Evolutionary conservation across 164 flowering plant species (phyloP).

Genomic region (Piper longum): DNA sequence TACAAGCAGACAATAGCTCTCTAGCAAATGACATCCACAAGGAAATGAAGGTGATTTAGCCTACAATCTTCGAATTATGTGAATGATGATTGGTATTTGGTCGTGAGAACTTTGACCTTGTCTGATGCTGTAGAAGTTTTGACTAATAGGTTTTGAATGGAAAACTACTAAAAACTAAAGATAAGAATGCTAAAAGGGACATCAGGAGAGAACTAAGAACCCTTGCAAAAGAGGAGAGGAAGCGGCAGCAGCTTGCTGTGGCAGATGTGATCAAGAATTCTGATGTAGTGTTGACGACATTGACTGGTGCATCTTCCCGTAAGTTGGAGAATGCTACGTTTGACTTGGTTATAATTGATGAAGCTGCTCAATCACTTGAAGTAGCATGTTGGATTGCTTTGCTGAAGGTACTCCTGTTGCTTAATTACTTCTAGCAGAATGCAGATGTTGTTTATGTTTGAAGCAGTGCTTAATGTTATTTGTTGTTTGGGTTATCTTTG

Average conservation of each 20-base stretch:
- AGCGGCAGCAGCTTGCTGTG: conserved; percentile 94
- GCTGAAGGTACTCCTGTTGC: conserved; percentile 46
- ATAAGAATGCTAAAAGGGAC: conserved; percentile 65
- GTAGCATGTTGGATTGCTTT: conserved; percentile 96
- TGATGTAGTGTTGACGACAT: conserved; percentile 80
- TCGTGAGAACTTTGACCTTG: too few species aligned
- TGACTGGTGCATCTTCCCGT: conserved; percentile 73
- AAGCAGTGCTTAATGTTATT: not conserved
- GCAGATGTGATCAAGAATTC: conserved; percentile 80
- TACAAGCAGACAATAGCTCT: conserved; percentile 82
- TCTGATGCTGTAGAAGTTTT: too few species aligned
- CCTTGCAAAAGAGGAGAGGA: conserved; percentile 88
- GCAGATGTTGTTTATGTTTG: not conserved
- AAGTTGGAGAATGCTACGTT: conserved; percentile 60
- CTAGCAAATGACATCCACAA: conserved; percentile 95
- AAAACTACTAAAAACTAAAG: conserved; percentile 82
- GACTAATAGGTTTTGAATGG: conserved; percentile 56
- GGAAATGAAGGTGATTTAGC: conserved; percentile 81
- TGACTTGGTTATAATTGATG: conserved; percentile 94
- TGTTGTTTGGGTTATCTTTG: not conserved
- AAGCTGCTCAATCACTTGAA: conserved; percentile 99
- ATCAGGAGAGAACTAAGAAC: conserved; percentile 83
- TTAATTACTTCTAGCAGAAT: not conserved
- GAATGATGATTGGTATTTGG: not conserved
- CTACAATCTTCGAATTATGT: not conserved